A percentile compares a stretch with the other conserved stretches of the same genome.
phyloP scores from a whole-genome alignment of 208 protist species.

The Phytomonas sp. region DNA sequence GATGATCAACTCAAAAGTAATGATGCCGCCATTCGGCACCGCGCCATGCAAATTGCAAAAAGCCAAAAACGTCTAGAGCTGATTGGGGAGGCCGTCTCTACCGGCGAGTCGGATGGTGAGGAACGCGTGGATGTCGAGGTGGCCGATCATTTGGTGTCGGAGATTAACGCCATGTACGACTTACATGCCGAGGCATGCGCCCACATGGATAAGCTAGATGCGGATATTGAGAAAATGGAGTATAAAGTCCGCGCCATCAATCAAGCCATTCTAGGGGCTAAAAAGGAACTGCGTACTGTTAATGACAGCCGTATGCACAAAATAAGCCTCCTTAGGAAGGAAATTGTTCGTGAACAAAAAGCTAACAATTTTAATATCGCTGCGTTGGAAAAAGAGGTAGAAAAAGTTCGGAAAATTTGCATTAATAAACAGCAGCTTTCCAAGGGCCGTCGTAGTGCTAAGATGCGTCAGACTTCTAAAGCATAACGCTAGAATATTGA shows the following conservation, averaged over 20 bases:
- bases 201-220: conserved; percentile 47
- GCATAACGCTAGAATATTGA: background rate
- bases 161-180: conserved; percentile 49
- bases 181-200: conserved; percentile 31
- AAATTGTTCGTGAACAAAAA: conserved; percentile 35
- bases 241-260: conserved; percentile 36
- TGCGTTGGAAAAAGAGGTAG: conserved; percentile 40
- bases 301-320: conserved; percentile 50
- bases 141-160: conserved; percentile 40
- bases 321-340: conserved; percentile 34
- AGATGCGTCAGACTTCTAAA: background rate
- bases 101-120: conserved; percentile 32
- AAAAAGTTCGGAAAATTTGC: conserved; percentile 5
- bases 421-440: background rate
- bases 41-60: conserved; percentile 65
- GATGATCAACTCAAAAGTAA: conserved; percentile 44
- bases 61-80: conserved; percentile 66
- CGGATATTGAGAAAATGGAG: conserved; percentile 52
- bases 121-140: conserved; percentile 64
- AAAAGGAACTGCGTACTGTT: conserved; percentile 40
- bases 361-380: conserved; percentile 38
- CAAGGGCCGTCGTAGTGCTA: background rate
- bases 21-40: conserved; percentile 47
- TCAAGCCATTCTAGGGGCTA: conserved; percentile 38
- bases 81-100: conserved; percentile 55